Percentiles rank a stretch among this genome's conserved stretches.
These are phyloP conservation scores for Lecanicillium sp. DNA, from an alignment of 2,329 filamentous ascomycete species.

Conservation along the genomic window DNA sequence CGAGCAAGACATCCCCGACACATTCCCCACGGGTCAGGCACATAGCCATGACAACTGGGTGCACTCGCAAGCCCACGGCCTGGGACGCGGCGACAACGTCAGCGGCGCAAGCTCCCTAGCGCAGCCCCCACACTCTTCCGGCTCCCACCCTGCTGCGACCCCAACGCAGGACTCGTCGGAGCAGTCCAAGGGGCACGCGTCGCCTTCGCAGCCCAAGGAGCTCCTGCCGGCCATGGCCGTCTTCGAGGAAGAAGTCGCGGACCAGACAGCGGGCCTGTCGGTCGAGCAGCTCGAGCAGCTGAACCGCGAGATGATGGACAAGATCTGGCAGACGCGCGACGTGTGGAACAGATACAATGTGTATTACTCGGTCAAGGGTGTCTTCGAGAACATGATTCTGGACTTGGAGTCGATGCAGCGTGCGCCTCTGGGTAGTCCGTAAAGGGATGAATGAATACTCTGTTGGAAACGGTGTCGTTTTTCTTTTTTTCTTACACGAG, in stretches of 20 bases:
- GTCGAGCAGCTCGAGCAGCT: conserved; percentile 96
- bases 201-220: conserved; percentile 37
- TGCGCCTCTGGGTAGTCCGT: conserved; percentile 5
- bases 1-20: conserved; percentile 46
- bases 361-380: conserved; percentile 52
- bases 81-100: conserved; percentile 34
- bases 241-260: conserved; percentile 59
- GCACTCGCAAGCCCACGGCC: conserved; percentile 51
- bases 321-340: conserved; percentile 71
- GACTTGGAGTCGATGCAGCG: conserved; percentile 57
- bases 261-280: conserved; percentile 67
- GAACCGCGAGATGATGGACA: conserved; percentile 83
- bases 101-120: conserved; percentile 22
- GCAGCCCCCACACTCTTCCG: conserved; percentile 36
- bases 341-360: conserved; percentile 82
- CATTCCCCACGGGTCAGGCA: conserved; percentile 42
- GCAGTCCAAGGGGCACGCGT: conserved; percentile 15
- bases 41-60: conserved; percentile 50
- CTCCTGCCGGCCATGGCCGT: conserved; percentile 45
- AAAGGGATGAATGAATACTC: neutral
- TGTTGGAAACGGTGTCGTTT: conserved; percentile 11
- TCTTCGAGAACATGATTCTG: conserved; percentile 69
- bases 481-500: conserved; percentile 8
- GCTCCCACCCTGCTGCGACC: conserved; percentile 20
- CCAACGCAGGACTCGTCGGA: conserved; percentile 1